Evolutionary conservation across 495 filamentous ascomycete genomes (phyloP), one percentile per base, ranked within the genome.

Genomic region (Hypoxylon crocopeplum): DNA sequence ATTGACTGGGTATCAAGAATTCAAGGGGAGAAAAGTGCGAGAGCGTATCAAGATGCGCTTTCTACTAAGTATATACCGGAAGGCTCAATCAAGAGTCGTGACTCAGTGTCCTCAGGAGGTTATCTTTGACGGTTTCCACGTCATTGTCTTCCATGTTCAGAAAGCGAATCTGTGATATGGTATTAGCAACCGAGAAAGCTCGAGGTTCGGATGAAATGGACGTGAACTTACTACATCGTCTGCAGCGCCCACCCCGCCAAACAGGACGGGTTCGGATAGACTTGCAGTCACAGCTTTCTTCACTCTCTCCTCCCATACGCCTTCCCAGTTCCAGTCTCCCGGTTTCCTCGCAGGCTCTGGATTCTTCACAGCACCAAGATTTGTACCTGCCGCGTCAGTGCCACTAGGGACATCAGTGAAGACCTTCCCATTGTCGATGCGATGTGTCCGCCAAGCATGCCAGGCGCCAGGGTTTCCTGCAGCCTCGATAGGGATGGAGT

Each of bases 321-420:
- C 92, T 71, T 96, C 91, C 92, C 92, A 97, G 69, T 93, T 93
- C 92, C 92, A 97, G 54, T 94, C 88, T 11, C 86, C 89, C 1
- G 89, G 89, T 21, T 81, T 79, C 42, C 86, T 82, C 36, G 78
- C 62, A 7, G 64, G 36, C 8, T 51, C 50, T 19, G 48, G 44
- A 5, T 47, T 53, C 24, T 44, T 56, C 7, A 54, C 17, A 20
- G 56, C 38, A 25, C 46, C 29, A 37, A 16, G n/a, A 13, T 34
- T 21, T 5, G 46, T 36, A 8, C 42, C 45, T 29, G 25, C 48
- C n/a, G 47, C 44, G 19, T 44, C 54, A 13, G 20, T 12, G 15
- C 33, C 19, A 32, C 33, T 20, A 37, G 33, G 40, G 48, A 67
- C 59, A 68, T 72, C 52, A 39, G 40, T 5, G 17, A 58, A 41